A percentile compares a stretch with the other conserved stretches of the same genome.
phyloP scores from a whole-genome alignment of 2,329 filamentous ascomycete species.

The Coleophoma cylindrospora region DNA sequence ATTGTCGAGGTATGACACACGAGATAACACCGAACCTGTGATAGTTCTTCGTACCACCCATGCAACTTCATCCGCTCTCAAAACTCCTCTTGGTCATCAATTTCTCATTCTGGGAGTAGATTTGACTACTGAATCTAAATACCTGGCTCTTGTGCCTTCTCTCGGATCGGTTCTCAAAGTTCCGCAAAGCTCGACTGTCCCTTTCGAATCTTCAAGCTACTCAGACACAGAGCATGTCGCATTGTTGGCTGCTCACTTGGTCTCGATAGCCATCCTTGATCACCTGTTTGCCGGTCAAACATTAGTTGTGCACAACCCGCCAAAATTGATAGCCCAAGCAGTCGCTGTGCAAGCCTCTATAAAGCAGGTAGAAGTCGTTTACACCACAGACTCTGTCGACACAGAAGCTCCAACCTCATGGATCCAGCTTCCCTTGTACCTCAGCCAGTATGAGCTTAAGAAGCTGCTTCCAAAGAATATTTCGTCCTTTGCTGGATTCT shows the following conservation, averaged over 20 bases:
- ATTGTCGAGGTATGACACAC: neutral
- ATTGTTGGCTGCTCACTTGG: neutral
- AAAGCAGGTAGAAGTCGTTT: neutral
- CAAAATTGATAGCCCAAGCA: neutral
- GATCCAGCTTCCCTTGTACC: neutral
- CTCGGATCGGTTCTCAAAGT: neutral
- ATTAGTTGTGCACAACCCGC: neutral
- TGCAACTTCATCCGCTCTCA: neutral
- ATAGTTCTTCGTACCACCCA: neutral
- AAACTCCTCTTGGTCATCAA: neutral
- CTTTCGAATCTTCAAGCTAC: neutral
- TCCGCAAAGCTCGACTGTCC: neutral
- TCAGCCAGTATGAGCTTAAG: neutral
- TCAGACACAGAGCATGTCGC: neutral
- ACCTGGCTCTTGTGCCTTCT: neutral
- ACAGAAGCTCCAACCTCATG: neutral
- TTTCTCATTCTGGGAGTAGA: constrained; percentile 1
- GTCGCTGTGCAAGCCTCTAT: neutral
- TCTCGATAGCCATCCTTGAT: neutral
- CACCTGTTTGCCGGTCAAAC: neutral
- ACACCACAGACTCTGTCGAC: neutral
- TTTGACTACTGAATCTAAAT: neutral
- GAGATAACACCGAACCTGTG: neutral
- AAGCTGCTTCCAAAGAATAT: neutral
- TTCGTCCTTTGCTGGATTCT: neutral